Base-by-base conservation (phyloP, 768 basidiomycete species). In the Hebeloma cylindrosporum region DNA sequence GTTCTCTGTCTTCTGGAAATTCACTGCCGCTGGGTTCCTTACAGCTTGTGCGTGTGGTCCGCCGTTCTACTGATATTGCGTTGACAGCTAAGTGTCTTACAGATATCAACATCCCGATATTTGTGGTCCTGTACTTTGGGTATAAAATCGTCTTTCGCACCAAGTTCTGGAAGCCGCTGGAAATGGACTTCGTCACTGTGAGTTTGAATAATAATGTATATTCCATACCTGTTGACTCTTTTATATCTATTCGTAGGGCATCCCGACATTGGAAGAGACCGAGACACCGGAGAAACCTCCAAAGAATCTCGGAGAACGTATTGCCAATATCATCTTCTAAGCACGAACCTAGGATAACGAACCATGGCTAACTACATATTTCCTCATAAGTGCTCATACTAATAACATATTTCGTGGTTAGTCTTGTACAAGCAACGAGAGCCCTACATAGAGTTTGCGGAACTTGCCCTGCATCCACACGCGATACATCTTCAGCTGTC, bases 401-500 rank as follows among this genome's bases (percentile, higher is more conserved):
- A 9, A 23, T 7, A 6, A 42, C 26, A n/a, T n/a, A n/a, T 16
- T 11, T 2, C 6, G 11, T 30, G 29, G 16, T 16, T 7, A 7
- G 29, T 3, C 29, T 16, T 30, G 16, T 16, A 7, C 16, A 30
- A 30, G 26, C 40, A 4, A 25, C 29, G 10, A 30, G 26, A 31
- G 21, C 8, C 30, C 22, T n/a, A 7, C 9, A 17, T 5, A 7
- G 21, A 73, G 28, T 61, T 85, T 88, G 47, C 72, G 70, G 59
- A 92, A 92, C 59, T 84, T 86, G 0, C 80, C 89, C 65, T 94
- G 92, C 83, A 93, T 82, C 92, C 92, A 95, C 0, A 93, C 87
- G 34, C 96, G 74, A 62, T 95, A 97, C 96, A 99, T 99, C 66
- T 95, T 95, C 39, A 96, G 68, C 67, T 93, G 88, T 47, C 90